Base-by-base conservation (phyloP, 2,329 filamentous ascomycete species). In the Harringtonia lauricola region DNA sequence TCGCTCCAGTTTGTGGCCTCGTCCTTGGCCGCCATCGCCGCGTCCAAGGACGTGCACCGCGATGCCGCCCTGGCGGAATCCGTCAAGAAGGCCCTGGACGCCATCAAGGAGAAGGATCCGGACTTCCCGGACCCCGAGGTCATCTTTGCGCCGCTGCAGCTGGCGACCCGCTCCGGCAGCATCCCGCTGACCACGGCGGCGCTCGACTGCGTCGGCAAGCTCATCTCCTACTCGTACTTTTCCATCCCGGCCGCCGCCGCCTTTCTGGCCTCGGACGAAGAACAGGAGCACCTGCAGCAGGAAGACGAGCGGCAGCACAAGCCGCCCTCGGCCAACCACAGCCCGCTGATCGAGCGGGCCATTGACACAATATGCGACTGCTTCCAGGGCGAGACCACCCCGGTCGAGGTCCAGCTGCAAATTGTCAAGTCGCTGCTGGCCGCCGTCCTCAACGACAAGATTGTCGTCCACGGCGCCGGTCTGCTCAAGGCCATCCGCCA, bases 331-430 rank as follows among this genome's bases (percentile, higher is more conserved):
- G 22, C 7, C 68, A 69, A 34, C 71, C 83, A 26, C 24, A 26
- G 24, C 4, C 89, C 90, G 15, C 71, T 98, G 52, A 98, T 98
- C 58, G 94, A 98, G 65, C 79, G 90, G 51, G 92, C 94, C 47
- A 98, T 98, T 57, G 94, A 98, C 64, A 95, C 92, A 30, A 98
- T 98, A 70, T 98, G 92, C 71, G 90, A 96, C 59, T 98, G 92
- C 62, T 98, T 98, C 60, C 89, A 96, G 59, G 90, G 92, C 58
- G 92, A 98, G 66, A 86, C 86, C 2, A 98, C 94, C 0, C 81
- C 87, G 4, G 76, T 83, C 42, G 90, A 95, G 61, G 83, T 96
- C 39, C 92, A 98, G 63, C 77, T 96, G 55, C 92, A 98, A 65
- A 98, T 98, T 54, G 87, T 98, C 61, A 96, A 98, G 66, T 96